Base-by-base conservation (phyloP, 2,329 filamentous ascomycete genomes). In the Fusarium poae region DNA sequence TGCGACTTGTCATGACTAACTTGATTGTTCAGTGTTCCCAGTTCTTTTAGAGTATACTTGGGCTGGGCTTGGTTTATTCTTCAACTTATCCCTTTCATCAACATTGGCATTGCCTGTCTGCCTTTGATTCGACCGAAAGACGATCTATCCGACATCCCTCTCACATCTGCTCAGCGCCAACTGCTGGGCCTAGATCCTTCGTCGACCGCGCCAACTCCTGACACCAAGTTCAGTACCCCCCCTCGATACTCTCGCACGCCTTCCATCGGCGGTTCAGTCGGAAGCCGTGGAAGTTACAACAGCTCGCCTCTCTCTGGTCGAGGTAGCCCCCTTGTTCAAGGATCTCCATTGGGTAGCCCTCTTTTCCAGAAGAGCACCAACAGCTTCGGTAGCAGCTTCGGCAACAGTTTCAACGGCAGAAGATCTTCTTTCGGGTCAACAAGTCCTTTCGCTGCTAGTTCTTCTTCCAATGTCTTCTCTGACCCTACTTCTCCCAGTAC, bases 241-340 rank as follows among this genome's bases (percentile, higher is more conserved):
- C 95, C 95, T 4, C 89, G 93, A 74, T 97, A 97, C 81, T 88
- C 91, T 35, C 86, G 93, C 61, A 95, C 92, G 15, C 87, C 90
- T 27, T 91, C 88, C 21, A 77, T 88, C 80, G 79, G 86, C 73
- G 82, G 87, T 13, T 92, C 91, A 3, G 84, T 89, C 6, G 86
- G 85, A 30, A 89, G 86, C 77, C 83, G 84, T 72, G 83, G 82
- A 67, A 88, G 86, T 76, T 86, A 84, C 74, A 80, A 81, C 20
- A 84, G 82, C 72, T 90, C 89, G 3, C 88, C 89, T 4, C 74
- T 88, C 37, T 88, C 88, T 9, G 85, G 83, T 40, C 80, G 82
- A 43, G 86, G 84, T 49, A 87, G 87, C 74, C 84, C 87, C 3
- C 72, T 79, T 11, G 63, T 78, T 23, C 75, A 75, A 35, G 73